These are phyloP conservation scores for Geotrichum klebahnii DNA, from an alignment of 1,139 yeast genomes.

Conservation along the genomic window DNA sequence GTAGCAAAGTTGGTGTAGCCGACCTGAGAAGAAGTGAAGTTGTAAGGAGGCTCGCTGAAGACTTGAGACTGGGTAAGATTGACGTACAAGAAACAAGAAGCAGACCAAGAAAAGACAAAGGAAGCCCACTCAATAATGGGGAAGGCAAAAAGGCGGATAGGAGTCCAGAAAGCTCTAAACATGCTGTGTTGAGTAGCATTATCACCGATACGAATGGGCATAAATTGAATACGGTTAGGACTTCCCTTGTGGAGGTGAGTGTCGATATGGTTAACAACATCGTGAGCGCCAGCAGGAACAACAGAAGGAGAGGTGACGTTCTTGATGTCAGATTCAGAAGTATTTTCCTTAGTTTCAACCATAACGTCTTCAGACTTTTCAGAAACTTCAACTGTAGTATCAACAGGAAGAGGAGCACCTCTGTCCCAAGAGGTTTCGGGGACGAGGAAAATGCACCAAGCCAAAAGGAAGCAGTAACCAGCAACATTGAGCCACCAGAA, in stretches of 20 bases:
- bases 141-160: slow-evolving; percentile 34
- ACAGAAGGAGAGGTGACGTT: too few relatives aligned
- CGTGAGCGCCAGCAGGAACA: not conserved
- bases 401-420: slow-evolving; percentile 23
- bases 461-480: slow-evolving; percentile 58
- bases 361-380: not conserved
- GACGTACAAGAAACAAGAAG: slow-evolving; percentile 52
- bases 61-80: slow-evolving; percentile 57
- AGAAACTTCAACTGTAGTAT: slow-evolving; percentile 5
- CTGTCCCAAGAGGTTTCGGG: slow-evolving; percentile 75
- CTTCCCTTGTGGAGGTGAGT: slow-evolving; percentile 40
- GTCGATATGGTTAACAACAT: not conserved
- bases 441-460: slow-evolving; percentile 53
- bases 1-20: slow-evolving; percentile 77
- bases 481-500: slow-evolving; percentile 77
- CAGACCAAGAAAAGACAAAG: slow-evolving; percentile 56
- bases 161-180: slow-evolving; percentile 11
- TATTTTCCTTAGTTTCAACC: not conserved
- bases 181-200: not conserved
- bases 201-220: slow-evolving; percentile 26
- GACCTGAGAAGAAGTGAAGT: slow-evolving; percentile 63
- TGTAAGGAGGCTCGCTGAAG: slow-evolving; percentile 53
- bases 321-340: not conserved
- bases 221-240: not conserved
- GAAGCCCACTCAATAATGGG: slow-evolving; percentile 64